Evolutionary conservation across 192 early-diverging fungal genomes (phyloP), one percentile per base, ranked within the genome.

Genomic region (Neocallimastix lanati): DNA sequence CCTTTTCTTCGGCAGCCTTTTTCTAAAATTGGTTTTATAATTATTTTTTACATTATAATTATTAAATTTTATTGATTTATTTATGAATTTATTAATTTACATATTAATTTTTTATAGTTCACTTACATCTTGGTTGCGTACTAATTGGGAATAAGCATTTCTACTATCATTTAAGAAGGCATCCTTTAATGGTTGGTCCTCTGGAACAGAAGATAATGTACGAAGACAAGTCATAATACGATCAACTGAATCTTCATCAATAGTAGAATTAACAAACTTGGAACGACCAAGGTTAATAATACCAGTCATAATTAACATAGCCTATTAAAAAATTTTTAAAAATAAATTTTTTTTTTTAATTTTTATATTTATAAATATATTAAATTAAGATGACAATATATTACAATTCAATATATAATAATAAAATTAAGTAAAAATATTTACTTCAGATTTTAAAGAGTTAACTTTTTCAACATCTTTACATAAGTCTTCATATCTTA

Each of bases 281-380:
- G 95, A 96, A 82, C 94, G 93, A 15, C 97, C 97, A 36, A 96
- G 90, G 78, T 96, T 92, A 79, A 98, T 91, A 37, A 99, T 92
- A 80, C 93, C 92, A 7, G 96, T 95, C 94, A 99, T 94, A 79
- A 99, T 98, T 82, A 98, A 87, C 95, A 98, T 96, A 12, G 94
- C 94, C 87, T 88, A 77, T 11, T n/a, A n/a, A n/a, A n/a, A n/a
- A n/a, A n/a, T n/a, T n/a, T n/a, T n/a, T n/a, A 33, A 33, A 33
- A 33, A 33, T 6, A 33, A 33, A 33, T 33, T 33, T 6, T 6
- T 3, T 33, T 6, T 6, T 33, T 33, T 6, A 33, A 33, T 33
- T 33, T 33, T 11, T 11, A 33, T 6, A 6, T 33, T 33, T 33
- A 33, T 33, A 33, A 33, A 33, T 33, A 33, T 33, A n/a, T n/a